Base-by-base conservation (phyloP, 2,329 filamentous ascomycete species). In the Aspergillus ustus region DNA sequence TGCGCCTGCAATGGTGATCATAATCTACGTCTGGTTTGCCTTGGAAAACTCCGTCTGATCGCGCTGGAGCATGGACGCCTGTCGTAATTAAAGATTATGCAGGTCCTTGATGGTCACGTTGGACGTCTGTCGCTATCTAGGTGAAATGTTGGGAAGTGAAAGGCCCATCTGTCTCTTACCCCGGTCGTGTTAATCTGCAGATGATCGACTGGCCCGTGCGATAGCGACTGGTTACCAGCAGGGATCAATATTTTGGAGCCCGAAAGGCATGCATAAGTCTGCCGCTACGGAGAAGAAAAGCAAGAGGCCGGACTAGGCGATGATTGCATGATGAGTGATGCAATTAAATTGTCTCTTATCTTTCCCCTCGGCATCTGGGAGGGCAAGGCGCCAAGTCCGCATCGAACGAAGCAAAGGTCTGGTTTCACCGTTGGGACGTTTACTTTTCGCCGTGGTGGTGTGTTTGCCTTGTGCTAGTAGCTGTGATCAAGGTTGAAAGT, bases 181-280 rank as follows among this genome's bases (percentile, higher is more conserved):
- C 59, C 59, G 58, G 60, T 55, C 61, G 63, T 53, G 57, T 62
- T 60, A 50, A 61, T 55, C 63, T 67, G 65, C 61, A 67, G 65
- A 62, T 63, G 63, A 66, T 62, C 63, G 53, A 58, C 52, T 40
- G 55, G 55, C 62, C 49, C 58, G 46, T 56, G 54, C 57, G 49
- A 56, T 53, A 52, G 52, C 45, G 48, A 54, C 15, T 62, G 44
- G 46, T 46, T 40, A 61, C 40, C 50, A 45, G 45, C 34, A 44
- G 46, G 46, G 46, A 28, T 20, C 40, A 37, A 40, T 53, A 53
- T 53, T 53, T 53, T 53, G 40, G 15, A 37, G 51, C 19, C 5
- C 31, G 22, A 20, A 43, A n/a, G 22, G n/a, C 40, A 3, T 40
- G 34, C 34, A 40, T 40, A 40, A 40, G 34, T 40, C 34, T 40